phyloP scores from a whole-genome alignment of 148 eudicot species.

The Agrostemma githago region DNA sequence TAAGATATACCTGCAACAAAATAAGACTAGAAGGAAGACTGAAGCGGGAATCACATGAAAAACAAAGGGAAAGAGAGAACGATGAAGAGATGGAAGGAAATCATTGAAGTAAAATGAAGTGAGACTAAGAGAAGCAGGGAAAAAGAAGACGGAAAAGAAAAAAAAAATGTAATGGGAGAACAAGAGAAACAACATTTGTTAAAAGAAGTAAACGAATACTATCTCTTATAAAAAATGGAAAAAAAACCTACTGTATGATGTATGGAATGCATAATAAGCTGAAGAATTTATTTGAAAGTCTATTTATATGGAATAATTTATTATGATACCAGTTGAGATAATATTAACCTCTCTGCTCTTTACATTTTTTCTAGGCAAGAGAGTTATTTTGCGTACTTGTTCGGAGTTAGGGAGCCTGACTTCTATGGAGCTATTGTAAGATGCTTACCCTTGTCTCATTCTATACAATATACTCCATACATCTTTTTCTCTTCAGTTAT shows the following conservation, averaged over 20 bases:
- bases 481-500: too few species aligned
- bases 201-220: not conserved
- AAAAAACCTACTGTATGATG: not conserved
- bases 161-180: not conserved
- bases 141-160: too few species aligned
- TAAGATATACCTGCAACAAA: not conserved
- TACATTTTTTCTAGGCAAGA: conserved; percentile 62
- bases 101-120: not conserved
- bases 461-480: not conserved
- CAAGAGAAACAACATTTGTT: not conserved
- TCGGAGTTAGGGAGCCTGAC: conserved; percentile 92
- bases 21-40: not conserved
- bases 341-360: conserved; percentile 17
- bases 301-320: not conserved
- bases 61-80: not conserved
- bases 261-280: not conserved
- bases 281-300: not conserved
- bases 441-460: conserved; percentile 14
- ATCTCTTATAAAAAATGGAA: not conserved
- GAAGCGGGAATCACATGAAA: not conserved
- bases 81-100: not conserved
- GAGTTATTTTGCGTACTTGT: conserved; percentile 96
- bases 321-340: not conserved
- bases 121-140: not conserved
- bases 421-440: conserved; percentile 96